Percentiles rank a stretch among this genome's conserved stretches.
Conservation (phyloP, 352 stramenopile species). For the Achlya hypogyna region DNA sequence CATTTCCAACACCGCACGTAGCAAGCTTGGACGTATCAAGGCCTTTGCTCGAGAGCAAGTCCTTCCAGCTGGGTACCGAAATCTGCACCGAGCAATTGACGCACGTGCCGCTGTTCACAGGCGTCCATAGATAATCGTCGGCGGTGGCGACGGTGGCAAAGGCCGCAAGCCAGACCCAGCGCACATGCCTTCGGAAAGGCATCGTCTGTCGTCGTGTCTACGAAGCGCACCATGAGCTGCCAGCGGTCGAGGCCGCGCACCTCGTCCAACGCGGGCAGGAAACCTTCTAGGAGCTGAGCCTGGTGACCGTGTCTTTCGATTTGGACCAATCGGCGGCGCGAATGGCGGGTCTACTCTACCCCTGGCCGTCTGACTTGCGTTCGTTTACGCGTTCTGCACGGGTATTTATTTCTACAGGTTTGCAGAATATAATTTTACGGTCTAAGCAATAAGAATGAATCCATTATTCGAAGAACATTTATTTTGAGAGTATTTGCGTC, state of each 20-base stretch:
- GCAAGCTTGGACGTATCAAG: not conserved
- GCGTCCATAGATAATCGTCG: conserved; percentile 5
- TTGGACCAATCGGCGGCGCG: not conserved
- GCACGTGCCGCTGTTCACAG: not conserved
- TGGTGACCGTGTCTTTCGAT: not conserved
- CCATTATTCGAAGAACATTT: not conserved
- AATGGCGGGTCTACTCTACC: not conserved
- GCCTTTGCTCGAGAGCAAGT: not conserved
- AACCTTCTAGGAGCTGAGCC: too few species aligned
- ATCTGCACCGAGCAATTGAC: conserved; percentile 17
- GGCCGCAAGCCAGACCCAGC: not conserved
- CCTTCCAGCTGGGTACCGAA: not conserved
- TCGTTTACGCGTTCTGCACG: not conserved
- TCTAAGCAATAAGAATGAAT: not conserved
- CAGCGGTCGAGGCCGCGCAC: not conserved
- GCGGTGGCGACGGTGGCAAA: too few species aligned
- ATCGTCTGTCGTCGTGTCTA: not conserved
- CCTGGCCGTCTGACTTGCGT: not conserved
- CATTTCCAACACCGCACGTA: not conserved
- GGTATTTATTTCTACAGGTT: not conserved
- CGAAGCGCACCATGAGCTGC: too few species aligned
- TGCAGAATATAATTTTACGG: not conserved
- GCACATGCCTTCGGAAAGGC: not conserved
- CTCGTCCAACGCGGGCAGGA: not conserved
- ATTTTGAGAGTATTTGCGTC: not conserved